Base-by-base conservation (phyloP, 345 rosid species). In the Bruguiera parviflora region DNA sequence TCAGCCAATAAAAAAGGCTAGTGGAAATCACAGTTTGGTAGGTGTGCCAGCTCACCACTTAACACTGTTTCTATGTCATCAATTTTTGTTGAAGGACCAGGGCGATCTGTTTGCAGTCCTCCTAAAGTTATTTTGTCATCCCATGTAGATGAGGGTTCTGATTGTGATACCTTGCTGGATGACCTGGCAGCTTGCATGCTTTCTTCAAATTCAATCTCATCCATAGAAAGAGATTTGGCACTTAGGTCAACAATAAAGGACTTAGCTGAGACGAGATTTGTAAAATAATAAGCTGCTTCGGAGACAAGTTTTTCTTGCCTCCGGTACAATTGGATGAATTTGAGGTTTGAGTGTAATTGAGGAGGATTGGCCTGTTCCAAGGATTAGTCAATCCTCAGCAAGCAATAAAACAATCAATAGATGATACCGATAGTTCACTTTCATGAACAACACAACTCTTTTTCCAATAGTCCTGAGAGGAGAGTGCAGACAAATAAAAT, bases 291-390 rank as follows among this genome's bases (percentile, higher is more conserved):
- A 47, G 87, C 89, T 65, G 84, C 85, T 77, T 81, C 86, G 7
- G 88, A 84, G 47, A 81, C 70, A 31, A 84, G 82, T 71, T 84
- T 86, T 7, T 51, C 72, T 71, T 83, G 87, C 77, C 81, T 83
- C 58, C 89, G 46, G 61, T 78, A 83, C 68, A 88, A 51, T 53
- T 79, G 87, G 60, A 87, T 73, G 84, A 78, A 87, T 76, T 68
- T 86, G 69, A 86, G 85, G 70, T 79, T 82, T 63, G 87, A 88
- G 69, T 85, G 94, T 83, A 90, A 70, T 73, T 81, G 84, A 25
- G 79, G 81, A 73, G 86, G 84, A 82, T 84, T 85, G 63, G 83
- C 88, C 95, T 91, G 86, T 63, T 63, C 57, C 72, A 46, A 60
- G 65, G 55, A 46, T 63, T 49, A 31, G 72, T 62, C 28, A 49